Conservation (phyloP, 2,329 filamentous ascomycete species). For the Diplodia scrobiculata region DNA sequence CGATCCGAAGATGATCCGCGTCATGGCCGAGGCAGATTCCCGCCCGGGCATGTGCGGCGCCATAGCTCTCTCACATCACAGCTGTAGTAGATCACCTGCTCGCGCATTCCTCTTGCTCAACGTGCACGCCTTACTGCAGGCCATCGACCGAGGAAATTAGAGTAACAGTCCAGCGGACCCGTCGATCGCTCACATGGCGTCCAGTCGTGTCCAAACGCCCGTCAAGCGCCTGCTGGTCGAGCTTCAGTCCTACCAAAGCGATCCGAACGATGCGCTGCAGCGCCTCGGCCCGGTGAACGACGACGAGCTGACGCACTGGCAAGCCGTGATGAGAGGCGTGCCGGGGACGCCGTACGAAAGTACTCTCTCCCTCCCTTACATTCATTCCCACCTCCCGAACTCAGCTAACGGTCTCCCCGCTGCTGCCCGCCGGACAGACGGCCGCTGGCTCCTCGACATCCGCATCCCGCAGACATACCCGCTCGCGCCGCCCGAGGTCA, state of each 20-base stretch:
- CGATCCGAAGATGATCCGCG: slow-evolving; percentile 23
- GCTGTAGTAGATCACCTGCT: not conserved
- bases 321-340: slow-evolving; percentile 63
- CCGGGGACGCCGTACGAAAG: slow-evolving; percentile 63
- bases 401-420: not conserved
- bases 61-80: slow-evolving; percentile 10
- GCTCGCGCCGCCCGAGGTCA: slow-evolving; percentile 71
- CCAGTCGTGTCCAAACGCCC: slow-evolving; percentile 40
- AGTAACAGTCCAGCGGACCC: not conserved
- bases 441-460: slow-evolving; percentile 82
- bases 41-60: not conserved
- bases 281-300: slow-evolving; percentile 61
- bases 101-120: not conserved
- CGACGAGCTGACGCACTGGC: slow-evolving; percentile 61
- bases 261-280: slow-evolving; percentile 59
- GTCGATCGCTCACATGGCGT: not conserved
- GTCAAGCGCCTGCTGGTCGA: slow-evolving; percentile 65
- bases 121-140: not conserved
- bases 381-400: not conserved
- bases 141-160: not conserved
- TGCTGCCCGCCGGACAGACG: slow-evolving; percentile 51
- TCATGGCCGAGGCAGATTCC: slow-evolving; percentile 23
- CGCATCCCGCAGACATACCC: slow-evolving; percentile 77
- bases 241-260: slow-evolving; percentile 59
- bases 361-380: slow-evolving; percentile 35